phyloP scores from a whole-genome alignment of 1,139 yeast species.

The Magnusiomyces suaveolens region DNA sequence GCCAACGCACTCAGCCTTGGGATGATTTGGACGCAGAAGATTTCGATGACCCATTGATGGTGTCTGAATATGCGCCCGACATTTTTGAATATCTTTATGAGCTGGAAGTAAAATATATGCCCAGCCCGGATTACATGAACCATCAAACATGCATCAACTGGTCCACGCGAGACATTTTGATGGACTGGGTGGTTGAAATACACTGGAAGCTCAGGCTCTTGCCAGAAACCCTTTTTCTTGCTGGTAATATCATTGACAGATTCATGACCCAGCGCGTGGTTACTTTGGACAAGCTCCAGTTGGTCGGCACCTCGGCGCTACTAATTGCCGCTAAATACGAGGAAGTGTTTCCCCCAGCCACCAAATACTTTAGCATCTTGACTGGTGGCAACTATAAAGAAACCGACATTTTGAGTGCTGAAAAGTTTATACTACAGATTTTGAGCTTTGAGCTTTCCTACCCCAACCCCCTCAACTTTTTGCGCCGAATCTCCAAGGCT shows the following conservation, averaged over 20 bases:
- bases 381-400: conserved; percentile 79
- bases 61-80: conserved; percentile 81
- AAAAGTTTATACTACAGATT: conserved; percentile 67
- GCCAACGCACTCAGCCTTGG: conserved; percentile 39
- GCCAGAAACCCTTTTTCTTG: conserved; percentile 84
- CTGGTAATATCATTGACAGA: conserved; percentile 85
- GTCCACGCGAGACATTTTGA: conserved; percentile 77
- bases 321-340: conserved; percentile 94
- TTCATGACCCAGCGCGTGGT: conserved; percentile 75
- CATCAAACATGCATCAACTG: conserved; percentile 73
- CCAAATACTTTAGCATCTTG: conserved; percentile 77
- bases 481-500: conserved; percentile 87
- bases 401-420: conserved; percentile 81
- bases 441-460: conserved; percentile 72
- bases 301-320: conserved; percentile 81
- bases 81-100: conserved; percentile 73
- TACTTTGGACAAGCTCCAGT: conserved; percentile 74
- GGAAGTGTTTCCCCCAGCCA: conserved; percentile 87
- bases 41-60: conserved; percentile 87
- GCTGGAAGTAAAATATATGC: conserved; percentile 66
- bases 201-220: conserved; percentile 76
- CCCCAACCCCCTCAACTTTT: conserved; percentile 90
- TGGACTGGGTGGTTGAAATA: conserved; percentile 93
- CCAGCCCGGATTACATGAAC: conserved; percentile 63
- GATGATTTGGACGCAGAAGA: conserved; percentile 91